A percentile compares a stretch with the other conserved stretches of the same genome.
Evolutionary conservation across 331 rosid species (phyloP).

Genomic region (Quercus lobata): DNA sequence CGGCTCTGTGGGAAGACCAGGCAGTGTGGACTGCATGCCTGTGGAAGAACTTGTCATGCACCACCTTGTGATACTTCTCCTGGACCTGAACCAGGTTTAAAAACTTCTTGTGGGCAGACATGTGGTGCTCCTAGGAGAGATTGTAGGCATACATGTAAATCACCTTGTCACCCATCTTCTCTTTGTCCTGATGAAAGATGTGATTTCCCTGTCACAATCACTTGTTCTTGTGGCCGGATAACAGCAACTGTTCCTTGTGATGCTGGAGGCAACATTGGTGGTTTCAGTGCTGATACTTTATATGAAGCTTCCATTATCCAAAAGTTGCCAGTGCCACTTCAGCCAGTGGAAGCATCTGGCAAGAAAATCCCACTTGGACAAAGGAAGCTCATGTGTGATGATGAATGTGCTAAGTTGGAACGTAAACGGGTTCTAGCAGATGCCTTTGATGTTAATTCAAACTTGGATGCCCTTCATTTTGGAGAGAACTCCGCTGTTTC

Average conservation of each 20-base stretch:
- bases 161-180: slow-evolving; percentile 77
- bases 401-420: slow-evolving; percentile 85
- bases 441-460: slow-evolving; percentile 80
- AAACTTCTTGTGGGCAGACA: slow-evolving; percentile 79
- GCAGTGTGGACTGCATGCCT: slow-evolving; percentile 88
- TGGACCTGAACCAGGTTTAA: slow-evolving; percentile 39
- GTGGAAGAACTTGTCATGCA: slow-evolving; percentile 78
- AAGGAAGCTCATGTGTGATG: slow-evolving; percentile 82
- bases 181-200: slow-evolving; percentile 78
- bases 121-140: slow-evolving; percentile 92
- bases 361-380: slow-evolving; percentile 73
- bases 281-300: slow-evolving; percentile 55
- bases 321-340: slow-evolving; percentile 67
- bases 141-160: slow-evolving; percentile 80
- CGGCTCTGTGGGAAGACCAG: slow-evolving; percentile 93
- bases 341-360: slow-evolving; percentile 62
- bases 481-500: slow-evolving; percentile 59
- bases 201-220: slow-evolving; percentile 57
- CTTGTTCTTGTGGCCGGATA: slow-evolving; percentile 79
- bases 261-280: slow-evolving; percentile 55
- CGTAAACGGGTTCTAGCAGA: slow-evolving; percentile 88
- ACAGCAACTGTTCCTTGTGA: slow-evolving; percentile 80
- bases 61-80: slow-evolving; percentile 59
- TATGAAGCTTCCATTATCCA: slow-evolving; percentile 69
- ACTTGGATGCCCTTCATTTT: slow-evolving; percentile 79